Evolutionary conservation across 2,329 filamentous ascomycete genomes (phyloP), one percentile per base, ranked within the genome.

Genomic region (Orbilia quercus): DNA sequence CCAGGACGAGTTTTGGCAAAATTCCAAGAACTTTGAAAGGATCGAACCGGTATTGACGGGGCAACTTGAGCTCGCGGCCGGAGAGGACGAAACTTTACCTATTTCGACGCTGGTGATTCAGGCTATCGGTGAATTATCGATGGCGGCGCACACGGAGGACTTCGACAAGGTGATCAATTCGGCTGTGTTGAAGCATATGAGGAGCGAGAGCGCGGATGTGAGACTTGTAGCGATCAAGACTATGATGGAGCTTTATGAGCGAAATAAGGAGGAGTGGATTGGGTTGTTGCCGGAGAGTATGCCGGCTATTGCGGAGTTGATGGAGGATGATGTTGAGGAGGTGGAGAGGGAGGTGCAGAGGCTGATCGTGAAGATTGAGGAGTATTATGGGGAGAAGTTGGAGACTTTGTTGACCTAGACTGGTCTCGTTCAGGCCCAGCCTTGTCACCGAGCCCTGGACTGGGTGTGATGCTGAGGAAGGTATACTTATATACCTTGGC

Each of bases 1-100:
- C 79, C 91, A 96, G 81, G 92, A 96, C 80, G 90, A 92, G 80
- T 98, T 96, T 83, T 98, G 93, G 93, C 92, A 96, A 84, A 88
- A 91, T 0, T 94, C 95, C 0, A 86, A 90, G 0, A 93, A 97
- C 82, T 96, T 97, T 79, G 84, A 85, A 66, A 86, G 86, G 25
- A 88, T 97, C 40, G 87, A 88, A 12, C 83, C 85, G 0, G 87
- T 90, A 1, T 84, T 98, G 28, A 85, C 91, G 74, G 82, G 84
- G 22, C 91, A 96, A 72, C 86, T 89, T 75, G 77, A 82, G 77
- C 54, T 82, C 81, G 64, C 81, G 80, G 25, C 36, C 7, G 63
- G 54, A 2, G 63, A 67, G 23, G 48, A 79, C 79, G 74, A 79
- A 90, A 92, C 79, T 50, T 75, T 45, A 57, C 76, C 44, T 47